A percentile compares a stretch with the other conserved stretches of the same genome.
These are phyloP conservation scores for Selenicereus undatus DNA, from an alignment of 148 eudicot species.

Conservation along the genomic window DNA sequence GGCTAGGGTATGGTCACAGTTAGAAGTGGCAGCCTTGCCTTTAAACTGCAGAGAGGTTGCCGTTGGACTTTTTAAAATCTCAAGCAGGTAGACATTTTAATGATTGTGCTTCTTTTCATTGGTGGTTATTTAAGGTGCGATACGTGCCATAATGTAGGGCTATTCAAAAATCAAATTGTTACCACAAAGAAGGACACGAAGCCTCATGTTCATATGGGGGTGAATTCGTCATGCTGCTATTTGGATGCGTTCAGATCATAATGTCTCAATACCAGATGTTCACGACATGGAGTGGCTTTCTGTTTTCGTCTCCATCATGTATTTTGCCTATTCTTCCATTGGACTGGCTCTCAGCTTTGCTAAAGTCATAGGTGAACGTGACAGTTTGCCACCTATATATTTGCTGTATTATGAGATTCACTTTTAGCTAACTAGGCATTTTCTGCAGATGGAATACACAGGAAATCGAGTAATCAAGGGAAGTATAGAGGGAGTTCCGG, in stretches of 20 bases:
- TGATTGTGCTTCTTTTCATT: background rate
- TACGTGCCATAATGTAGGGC: slow-evolving; percentile 35
- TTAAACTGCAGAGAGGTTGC: too few relatives aligned
- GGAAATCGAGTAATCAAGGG: slow-evolving; percentile 51
- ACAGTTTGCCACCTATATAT: background rate
- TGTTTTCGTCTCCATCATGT: slow-evolving; percentile 57
- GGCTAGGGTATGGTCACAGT: too few relatives aligned
- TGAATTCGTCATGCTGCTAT: slow-evolving; percentile 41
- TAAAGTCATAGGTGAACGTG: slow-evolving; percentile 49
- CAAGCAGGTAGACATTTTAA: background rate
- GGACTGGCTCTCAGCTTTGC: slow-evolving; percentile 57
- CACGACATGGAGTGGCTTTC: slow-evolving; percentile 79
- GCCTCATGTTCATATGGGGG: slow-evolving; percentile 44
- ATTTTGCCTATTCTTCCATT: slow-evolving; percentile 52
- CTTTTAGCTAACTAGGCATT: background rate
- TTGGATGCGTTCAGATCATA: slow-evolving; percentile 49
- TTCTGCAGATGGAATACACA: slow-evolving; percentile 15
- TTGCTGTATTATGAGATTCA: background rate
- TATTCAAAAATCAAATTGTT: slow-evolving; percentile 59
- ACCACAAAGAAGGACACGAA: slow-evolving; percentile 54
- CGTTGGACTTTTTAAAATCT: too few relatives aligned
- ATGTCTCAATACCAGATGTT: slow-evolving; percentile 66
- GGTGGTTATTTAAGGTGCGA: background rate
- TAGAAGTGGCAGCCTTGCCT: too few relatives aligned
- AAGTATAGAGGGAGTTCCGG: slow-evolving; percentile 42